These are phyloP conservation scores for Saccharum hybrid DNA, from an alignment of 202 grass and related monocot genomes.

Conservation along the genomic window DNA sequence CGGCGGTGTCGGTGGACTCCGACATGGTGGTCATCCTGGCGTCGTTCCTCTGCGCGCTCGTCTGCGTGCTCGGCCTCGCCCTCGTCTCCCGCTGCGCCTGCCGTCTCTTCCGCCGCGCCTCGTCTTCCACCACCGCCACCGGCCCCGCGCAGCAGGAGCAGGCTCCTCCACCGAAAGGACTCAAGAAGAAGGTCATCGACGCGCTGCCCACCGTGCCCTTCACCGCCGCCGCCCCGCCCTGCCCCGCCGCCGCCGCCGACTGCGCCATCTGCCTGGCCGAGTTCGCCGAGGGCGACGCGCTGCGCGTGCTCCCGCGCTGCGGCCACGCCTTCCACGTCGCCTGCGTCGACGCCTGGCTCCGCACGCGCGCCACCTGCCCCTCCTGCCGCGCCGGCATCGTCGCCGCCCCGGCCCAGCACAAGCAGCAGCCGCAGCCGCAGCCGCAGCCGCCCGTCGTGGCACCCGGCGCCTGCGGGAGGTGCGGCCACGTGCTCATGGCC, in stretches of 20 bases:
- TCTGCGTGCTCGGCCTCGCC: slow-evolving; percentile 59
- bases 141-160: background rate
- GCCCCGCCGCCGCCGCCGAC: background rate
- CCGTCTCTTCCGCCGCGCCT: background rate
- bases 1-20: slow-evolving; percentile 36
- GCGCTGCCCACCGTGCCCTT: slow-evolving; percentile 54
- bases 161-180: background rate
- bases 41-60: slow-evolving; percentile 52
- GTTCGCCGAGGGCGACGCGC: slow-evolving; percentile 41
- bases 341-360: slow-evolving; percentile 72
- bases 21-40: slow-evolving; percentile 60
- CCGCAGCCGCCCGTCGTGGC: background rate
- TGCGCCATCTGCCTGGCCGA: slow-evolving; percentile 56
- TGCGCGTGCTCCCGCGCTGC: slow-evolving; percentile 65
- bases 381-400: slow-evolving; percentile 32
- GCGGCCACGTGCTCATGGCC: background rate
- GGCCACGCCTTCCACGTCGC: slow-evolving; percentile 61
- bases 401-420: no score
- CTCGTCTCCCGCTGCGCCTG: slow-evolving; percentile 55
- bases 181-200: slow-evolving; percentile 58
- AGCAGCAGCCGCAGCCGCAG: background rate
- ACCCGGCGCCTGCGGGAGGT: background rate
- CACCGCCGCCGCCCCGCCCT: background rate
- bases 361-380: slow-evolving; percentile 33
- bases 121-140: background rate